A percentile compares a stretch with the other conserved stretches of the same genome.
phyloP scores from a whole-genome alignment of 1,139 yeast species.

The Saccharomyces hybrid region DNA sequence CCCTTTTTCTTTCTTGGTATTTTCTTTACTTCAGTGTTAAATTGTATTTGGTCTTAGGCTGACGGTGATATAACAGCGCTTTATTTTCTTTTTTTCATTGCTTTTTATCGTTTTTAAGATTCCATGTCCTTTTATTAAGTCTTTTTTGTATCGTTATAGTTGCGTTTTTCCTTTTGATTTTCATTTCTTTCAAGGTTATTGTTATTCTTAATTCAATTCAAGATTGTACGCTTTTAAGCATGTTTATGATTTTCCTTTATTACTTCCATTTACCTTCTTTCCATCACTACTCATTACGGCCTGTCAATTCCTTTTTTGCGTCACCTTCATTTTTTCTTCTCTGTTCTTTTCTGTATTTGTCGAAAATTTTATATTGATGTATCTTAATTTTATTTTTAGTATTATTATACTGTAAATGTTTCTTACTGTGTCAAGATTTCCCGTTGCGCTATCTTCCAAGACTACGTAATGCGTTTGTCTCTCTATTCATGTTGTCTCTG shows the following conservation, averaged over 20 bases:
- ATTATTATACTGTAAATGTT: background rate
- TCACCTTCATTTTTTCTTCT: background rate
- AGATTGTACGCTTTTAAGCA: background rate
- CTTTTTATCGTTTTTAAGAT: background rate
- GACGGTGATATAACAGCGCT: background rate
- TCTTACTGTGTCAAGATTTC: background rate
- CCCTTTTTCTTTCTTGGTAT: conserved; percentile 1
- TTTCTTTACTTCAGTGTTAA: background rate
- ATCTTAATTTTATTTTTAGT: background rate
- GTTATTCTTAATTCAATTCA: background rate
- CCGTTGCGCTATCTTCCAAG: background rate
- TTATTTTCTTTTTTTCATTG: background rate
- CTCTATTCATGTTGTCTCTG: background rate
- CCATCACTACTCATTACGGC: background rate
- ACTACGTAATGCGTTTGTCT: background rate
- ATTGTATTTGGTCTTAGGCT: background rate
- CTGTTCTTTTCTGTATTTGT: background rate
- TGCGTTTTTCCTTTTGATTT: background rate
- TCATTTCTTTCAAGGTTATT: background rate
- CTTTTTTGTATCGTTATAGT: background rate
- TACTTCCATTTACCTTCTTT: background rate
- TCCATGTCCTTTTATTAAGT: background rate
- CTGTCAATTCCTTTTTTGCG: background rate
- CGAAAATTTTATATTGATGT: background rate
- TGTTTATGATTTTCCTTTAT: background rate